Percentiles rank a stretch among this genome's conserved stretches.
Conservation (phyloP, 305 asterid species). For the Ilex paraguariensis region DNA sequence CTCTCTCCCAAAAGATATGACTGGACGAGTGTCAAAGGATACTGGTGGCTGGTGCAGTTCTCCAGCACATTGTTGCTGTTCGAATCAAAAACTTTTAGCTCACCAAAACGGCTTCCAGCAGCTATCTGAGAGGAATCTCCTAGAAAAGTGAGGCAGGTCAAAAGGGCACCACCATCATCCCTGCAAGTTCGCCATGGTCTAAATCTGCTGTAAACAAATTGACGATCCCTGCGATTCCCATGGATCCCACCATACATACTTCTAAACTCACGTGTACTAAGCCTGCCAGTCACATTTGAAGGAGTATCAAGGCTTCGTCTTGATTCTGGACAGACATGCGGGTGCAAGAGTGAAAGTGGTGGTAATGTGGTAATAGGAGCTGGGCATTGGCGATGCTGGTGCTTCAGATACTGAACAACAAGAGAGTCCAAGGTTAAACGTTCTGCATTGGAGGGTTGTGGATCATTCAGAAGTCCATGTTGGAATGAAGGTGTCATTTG, state of each 20-base stretch:
- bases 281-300: constrained; percentile 86
- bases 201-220: constrained; percentile 88
- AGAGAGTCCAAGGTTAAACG: constrained; percentile 83
- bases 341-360: constrained; percentile 93
- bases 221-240: constrained; percentile 92
- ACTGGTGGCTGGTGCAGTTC: constrained; percentile 78
- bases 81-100: constrained; percentile 79
- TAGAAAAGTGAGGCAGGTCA: constrained; percentile 80
- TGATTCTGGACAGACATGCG: constrained; percentile 97
- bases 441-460: constrained; percentile 60
- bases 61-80: constrained; percentile 74
- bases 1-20: constrained; percentile 57
- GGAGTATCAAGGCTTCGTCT: constrained; percentile 92
- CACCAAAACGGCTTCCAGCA: constrained; percentile 89
- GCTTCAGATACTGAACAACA: constrained; percentile 92
- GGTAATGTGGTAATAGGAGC: constrained; percentile 99
- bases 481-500: constrained; percentile 42
- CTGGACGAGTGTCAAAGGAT: constrained; percentile 75
- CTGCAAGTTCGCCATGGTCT: constrained; percentile 99
- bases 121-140: constrained; percentile 86
- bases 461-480: constrained; percentile 49
- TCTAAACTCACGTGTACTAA: constrained; percentile 83
- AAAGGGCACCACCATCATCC: constrained; percentile 61
- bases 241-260: constrained; percentile 73
- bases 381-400: constrained; percentile 97